Evolutionary conservation across 2,329 filamentous ascomycete species (phyloP).

Genomic region (Spiromastix sp.): DNA sequence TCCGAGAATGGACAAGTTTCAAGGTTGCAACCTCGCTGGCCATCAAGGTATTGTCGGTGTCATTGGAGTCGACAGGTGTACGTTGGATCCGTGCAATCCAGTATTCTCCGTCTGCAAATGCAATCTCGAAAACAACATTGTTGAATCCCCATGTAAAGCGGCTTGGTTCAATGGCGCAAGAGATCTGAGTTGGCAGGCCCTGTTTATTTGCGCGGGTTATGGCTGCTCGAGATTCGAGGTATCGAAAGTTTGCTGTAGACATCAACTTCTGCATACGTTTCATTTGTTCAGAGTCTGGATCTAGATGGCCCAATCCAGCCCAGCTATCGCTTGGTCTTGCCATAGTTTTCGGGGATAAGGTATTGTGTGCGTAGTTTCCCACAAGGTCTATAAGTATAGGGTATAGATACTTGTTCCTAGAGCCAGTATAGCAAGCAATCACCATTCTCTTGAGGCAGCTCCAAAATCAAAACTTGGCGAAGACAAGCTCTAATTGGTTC

Average conservation of each 20-base stretch:
- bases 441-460: no score
- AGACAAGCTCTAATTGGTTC: no score
- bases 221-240: conserved; percentile 2
- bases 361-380: no score
- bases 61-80: background rate
- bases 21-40: conserved; percentile 6
- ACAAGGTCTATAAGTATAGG: no score
- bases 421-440: no score
- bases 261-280: conserved; percentile 4
- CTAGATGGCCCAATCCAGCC: conserved; percentile 4
- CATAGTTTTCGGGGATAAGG: no score
- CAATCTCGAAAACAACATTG: conserved; percentile 6
- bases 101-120: conserved; percentile 6
- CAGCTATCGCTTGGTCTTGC: conserved; percentile 5
- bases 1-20: conserved; percentile 1
- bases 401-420: no score
- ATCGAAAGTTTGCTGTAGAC: conserved; percentile 5
- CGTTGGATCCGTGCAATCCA: conserved; percentile 7
- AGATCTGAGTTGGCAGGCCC: background rate
- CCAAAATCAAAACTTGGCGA: no score
- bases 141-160: conserved; percentile 6
- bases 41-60: background rate
- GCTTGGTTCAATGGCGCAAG: conserved; percentile 2
- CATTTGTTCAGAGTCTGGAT: conserved; percentile 2
- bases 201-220: background rate